These are phyloP conservation scores for Litsea cubeba DNA, from an alignment of 164 flowering plant genomes.

Conservation along the genomic window DNA sequence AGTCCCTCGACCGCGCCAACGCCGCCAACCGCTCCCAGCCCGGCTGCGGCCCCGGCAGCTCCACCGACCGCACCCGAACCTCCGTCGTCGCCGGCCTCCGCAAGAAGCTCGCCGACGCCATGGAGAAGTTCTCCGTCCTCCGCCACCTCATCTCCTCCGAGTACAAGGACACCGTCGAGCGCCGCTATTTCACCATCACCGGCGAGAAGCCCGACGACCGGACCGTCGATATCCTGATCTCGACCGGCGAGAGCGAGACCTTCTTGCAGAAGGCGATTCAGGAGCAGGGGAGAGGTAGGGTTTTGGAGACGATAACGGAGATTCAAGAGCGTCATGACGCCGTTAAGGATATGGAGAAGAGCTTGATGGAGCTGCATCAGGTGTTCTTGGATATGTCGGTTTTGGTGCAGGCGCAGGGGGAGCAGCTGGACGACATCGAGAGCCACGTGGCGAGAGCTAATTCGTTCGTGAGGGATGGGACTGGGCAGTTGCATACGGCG, in stretches of 20 bases:
- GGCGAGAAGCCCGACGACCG: constrained; percentile 27
- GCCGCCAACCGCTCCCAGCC: constrained; percentile 27
- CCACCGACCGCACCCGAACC: constrained; percentile 32
- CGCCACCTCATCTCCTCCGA: constrained; percentile 18
- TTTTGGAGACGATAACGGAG: constrained; percentile 28
- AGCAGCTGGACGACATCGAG: constrained; percentile 33
- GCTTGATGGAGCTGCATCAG: constrained; percentile 26
- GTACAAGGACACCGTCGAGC: constrained; percentile 28
- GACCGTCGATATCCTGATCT: constrained; percentile 23
- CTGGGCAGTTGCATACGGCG: constrained; percentile 22
- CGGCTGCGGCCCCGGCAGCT: constrained; percentile 35
- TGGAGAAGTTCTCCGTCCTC: constrained; percentile 21
- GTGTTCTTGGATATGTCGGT: constrained; percentile 33
- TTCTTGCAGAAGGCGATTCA: constrained; percentile 24
- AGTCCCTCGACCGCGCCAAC: constrained; percentile 30
- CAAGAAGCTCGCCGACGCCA: constrained; percentile 25
- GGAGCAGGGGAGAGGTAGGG: constrained; percentile 27
- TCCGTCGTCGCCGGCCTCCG: constrained; percentile 26
- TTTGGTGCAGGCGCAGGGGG: constrained; percentile 25
- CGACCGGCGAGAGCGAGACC: constrained; percentile 31
- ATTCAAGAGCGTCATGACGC: constrained; percentile 36
- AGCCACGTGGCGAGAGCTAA: constrained; percentile 26
- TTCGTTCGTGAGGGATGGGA: constrained; percentile 26
- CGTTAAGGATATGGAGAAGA: constrained; percentile 29
- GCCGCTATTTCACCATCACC: constrained; percentile 29